These are phyloP conservation scores for Mycena filopes DNA, from an alignment of 768 basidiomycete genomes.

Conservation along the genomic window DNA sequence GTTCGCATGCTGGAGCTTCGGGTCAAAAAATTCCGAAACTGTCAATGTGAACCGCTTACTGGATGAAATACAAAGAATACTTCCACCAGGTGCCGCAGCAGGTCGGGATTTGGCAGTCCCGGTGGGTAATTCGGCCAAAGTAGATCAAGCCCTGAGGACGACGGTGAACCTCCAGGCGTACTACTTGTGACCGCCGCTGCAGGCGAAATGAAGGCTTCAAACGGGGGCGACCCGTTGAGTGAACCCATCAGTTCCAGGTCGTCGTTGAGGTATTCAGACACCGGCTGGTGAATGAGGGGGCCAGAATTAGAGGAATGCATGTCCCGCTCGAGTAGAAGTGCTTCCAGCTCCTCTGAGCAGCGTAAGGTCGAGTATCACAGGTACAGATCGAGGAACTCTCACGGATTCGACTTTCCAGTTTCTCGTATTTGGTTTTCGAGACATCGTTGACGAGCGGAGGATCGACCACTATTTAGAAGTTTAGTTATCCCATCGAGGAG, in stretches of 20 bases:
- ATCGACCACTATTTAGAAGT: slow-evolving; percentile 14
- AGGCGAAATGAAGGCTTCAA: slow-evolving; percentile 24
- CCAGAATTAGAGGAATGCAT: slow-evolving; percentile 24
- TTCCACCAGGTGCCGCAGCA: slow-evolving; percentile 64
- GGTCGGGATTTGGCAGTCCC: slow-evolving; percentile 67
- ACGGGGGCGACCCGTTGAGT: slow-evolving; percentile 15
- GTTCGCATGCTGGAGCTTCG: slow-evolving; percentile 71
- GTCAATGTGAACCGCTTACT: too few species aligned
- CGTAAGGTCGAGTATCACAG: background rate
- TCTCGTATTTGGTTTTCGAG: slow-evolving; percentile 71
- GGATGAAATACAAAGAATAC: slow-evolving; percentile 85
- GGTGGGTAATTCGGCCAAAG: slow-evolving; percentile 71
- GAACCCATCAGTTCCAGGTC: slow-evolving; percentile 21
- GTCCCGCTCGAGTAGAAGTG: slow-evolving; percentile 70
- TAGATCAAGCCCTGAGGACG: slow-evolving; percentile 46
- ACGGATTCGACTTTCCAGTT: slow-evolving; percentile 77
- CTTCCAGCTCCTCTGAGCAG: slow-evolving; percentile 71
- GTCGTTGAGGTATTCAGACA: slow-evolving; percentile 10
- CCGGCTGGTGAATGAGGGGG: slow-evolving; percentile 19
- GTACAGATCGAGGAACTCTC: slow-evolving; percentile 36
- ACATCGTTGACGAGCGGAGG: slow-evolving; percentile 46
- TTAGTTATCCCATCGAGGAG: background rate
- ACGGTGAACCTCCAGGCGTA: slow-evolving; percentile 28
- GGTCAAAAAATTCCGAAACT: too few species aligned
- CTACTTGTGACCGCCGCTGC: background rate